These are phyloP conservation scores for Leccinum broughii DNA, from an alignment of 768 basidiomycete genomes.

Conservation along the genomic window DNA sequence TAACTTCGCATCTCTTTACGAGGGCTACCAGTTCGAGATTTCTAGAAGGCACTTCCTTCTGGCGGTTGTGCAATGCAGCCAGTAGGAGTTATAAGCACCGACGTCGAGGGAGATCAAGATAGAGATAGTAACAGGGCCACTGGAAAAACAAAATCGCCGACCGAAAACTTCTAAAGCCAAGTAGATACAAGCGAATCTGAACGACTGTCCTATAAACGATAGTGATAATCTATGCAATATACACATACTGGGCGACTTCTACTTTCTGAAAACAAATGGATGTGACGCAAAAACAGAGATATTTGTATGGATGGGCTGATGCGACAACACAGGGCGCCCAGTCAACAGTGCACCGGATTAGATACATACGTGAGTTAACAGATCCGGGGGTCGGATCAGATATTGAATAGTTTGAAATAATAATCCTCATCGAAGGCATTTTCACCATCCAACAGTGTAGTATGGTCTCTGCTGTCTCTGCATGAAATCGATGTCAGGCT, in stretches of 20 bases:
- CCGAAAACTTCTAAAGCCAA: background rate
- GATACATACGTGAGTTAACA: background rate
- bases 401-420: background rate
- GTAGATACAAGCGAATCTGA: constrained; percentile 5
- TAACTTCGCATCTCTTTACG: background rate
- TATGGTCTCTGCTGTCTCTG: constrained; percentile 5
- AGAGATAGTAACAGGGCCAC: too few species aligned
- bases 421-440: background rate
- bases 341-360: background rate
- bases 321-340: constrained; percentile 1
- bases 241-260: constrained; percentile 5
- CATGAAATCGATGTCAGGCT: background rate
- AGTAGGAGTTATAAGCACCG: background rate
- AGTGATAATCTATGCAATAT: background rate
- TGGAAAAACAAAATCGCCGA: background rate
- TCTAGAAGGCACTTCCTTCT: background rate
- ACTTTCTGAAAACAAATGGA: background rate
- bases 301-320: constrained; percentile 1
- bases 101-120: too few species aligned
- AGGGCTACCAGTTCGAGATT: background rate
- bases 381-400: background rate
- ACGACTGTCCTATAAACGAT: background rate
- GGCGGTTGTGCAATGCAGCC: background rate
- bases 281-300: background rate
- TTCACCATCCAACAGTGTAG: constrained; percentile 15